phyloP scores from a whole-genome alignment of 2,329 filamentous ascomycete genomes.

The Didymella pinodella region DNA sequence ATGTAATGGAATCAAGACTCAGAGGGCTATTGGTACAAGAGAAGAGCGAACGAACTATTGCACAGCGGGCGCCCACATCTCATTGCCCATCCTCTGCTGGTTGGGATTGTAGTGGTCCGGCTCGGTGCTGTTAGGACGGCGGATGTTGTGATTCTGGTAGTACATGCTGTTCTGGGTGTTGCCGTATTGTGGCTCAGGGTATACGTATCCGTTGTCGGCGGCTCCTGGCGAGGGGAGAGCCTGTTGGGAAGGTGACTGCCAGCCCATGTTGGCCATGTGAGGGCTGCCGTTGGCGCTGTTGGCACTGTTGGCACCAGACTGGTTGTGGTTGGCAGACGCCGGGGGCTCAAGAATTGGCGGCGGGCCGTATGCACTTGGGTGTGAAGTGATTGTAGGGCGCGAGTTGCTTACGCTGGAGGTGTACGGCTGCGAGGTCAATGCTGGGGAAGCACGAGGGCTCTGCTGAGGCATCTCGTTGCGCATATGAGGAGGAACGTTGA shows the following conservation, averaged over 20 bases:
- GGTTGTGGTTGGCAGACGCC: constrained; percentile 77
- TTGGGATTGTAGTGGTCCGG: constrained; percentile 59
- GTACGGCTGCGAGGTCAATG: constrained; percentile 69
- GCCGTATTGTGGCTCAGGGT: constrained; percentile 75
- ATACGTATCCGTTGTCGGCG: constrained; percentile 76
- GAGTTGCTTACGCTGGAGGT: constrained; percentile 61
- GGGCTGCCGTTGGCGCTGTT: constrained; percentile 81
- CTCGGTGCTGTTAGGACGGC: constrained; percentile 78
- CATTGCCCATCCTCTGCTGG: constrained; percentile 48
- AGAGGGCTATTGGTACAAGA: constrained; percentile 45
- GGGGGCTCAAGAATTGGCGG: constrained; percentile 85
- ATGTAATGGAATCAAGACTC: constrained; percentile 43
- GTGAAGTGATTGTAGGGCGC: constrained; percentile 76
- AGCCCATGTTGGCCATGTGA: constrained; percentile 81
- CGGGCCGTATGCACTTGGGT: constrained; percentile 82
- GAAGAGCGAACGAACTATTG: constrained; percentile 43
- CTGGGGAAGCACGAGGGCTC: constrained; percentile 71
- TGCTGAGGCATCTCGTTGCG: constrained; percentile 75
- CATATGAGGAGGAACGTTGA: constrained; percentile 82
- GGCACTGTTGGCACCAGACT: constrained; percentile 63
- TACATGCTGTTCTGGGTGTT: constrained; percentile 70
- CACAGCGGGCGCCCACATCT: constrained; percentile 55
- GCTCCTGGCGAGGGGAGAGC: constrained; percentile 75
- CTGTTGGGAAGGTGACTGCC: constrained; percentile 84
- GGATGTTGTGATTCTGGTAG: constrained; percentile 73